Evolutionary conservation across 352 stramenopile species (phyloP).

Genomic region (Phytopythium vexans): DNA sequence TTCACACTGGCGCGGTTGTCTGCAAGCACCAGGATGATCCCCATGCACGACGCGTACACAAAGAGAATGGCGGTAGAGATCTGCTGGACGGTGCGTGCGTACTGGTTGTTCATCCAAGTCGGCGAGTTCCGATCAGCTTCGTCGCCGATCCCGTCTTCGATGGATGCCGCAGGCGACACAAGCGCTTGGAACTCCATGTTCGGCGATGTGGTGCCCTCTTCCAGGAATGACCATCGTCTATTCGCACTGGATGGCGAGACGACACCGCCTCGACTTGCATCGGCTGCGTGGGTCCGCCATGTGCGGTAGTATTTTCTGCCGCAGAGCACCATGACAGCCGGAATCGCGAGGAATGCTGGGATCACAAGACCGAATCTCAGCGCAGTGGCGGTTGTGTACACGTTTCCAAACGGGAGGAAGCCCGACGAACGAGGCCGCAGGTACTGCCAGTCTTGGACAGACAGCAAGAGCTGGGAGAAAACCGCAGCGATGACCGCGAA

Average conservation of each 20-base stretch:
- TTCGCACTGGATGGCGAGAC: constrained; percentile 7
- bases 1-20: constrained; percentile 17
- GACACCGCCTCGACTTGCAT: constrained; percentile 15
- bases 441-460: constrained; percentile 40
- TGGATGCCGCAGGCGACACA: background rate
- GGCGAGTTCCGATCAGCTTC: background rate
- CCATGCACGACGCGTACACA: constrained; percentile 30
- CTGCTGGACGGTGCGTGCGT: constrained; percentile 26
- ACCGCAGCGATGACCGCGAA: constrained; percentile 37
- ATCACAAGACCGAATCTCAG: constrained; percentile 36
- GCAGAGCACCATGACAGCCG: constrained; percentile 20
- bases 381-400: constrained; percentile 17
- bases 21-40: constrained; percentile 31
- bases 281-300: constrained; percentile 19
- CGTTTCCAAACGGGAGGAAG: background rate
- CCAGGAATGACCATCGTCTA: background rate
- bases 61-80: constrained; percentile 27
- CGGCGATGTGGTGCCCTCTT: background rate
- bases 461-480: constrained; percentile 32
- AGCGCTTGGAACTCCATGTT: background rate
- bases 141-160: background rate
- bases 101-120: constrained; percentile 14
- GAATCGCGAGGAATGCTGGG: constrained; percentile 21
- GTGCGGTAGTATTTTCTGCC: constrained; percentile 23
- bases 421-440: constrained; percentile 7